phyloP scores from a whole-genome alignment of 2,329 filamentous ascomycete species.

The Didymella lethalis region DNA sequence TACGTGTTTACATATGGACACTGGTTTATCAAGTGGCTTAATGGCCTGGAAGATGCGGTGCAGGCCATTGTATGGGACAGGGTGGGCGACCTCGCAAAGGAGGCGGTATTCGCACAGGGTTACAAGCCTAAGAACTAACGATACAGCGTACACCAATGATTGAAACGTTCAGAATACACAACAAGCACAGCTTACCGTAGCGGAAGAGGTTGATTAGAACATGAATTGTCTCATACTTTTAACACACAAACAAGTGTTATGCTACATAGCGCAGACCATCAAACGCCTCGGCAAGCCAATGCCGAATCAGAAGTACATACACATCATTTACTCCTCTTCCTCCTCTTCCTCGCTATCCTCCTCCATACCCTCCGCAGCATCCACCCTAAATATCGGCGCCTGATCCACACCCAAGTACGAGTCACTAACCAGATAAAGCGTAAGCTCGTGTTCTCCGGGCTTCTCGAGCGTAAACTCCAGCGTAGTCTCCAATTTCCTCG shows the following conservation, averaged over 20 bases:
- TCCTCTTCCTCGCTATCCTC: slow-evolving; percentile 85
- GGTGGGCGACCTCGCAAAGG: no score
- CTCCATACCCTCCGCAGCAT: slow-evolving; percentile 91
- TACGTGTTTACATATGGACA: no score
- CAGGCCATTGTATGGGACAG: no score
- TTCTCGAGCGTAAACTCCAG: slow-evolving; percentile 89
- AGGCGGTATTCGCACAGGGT: no score
- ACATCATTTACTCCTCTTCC: neutral
- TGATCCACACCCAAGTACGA: slow-evolving; percentile 97
- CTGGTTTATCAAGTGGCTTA: no score
- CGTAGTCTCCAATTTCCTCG: slow-evolving; percentile 75
- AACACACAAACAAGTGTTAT: neutral
- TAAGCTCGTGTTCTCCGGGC: slow-evolving; percentile 84
- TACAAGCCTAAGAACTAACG: no score
- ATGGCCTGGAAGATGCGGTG: no score
- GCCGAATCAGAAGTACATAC: neutral
- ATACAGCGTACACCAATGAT: no score
- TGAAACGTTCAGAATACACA: no score
- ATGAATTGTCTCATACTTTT: neutral
- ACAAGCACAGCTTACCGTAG: no score
- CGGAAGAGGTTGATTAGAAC: neutral
- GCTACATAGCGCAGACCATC: neutral
- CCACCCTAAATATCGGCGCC: slow-evolving; percentile 86
- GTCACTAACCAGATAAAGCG: slow-evolving; percentile 95
- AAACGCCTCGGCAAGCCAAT: neutral